Percentiles rank a stretch among this genome's conserved stretches.
These are phyloP conservation scores for Arthrobotrys pseudoclavata DNA, from an alignment of 2,329 filamentous ascomycete species.

Conservation along the genomic window DNA sequence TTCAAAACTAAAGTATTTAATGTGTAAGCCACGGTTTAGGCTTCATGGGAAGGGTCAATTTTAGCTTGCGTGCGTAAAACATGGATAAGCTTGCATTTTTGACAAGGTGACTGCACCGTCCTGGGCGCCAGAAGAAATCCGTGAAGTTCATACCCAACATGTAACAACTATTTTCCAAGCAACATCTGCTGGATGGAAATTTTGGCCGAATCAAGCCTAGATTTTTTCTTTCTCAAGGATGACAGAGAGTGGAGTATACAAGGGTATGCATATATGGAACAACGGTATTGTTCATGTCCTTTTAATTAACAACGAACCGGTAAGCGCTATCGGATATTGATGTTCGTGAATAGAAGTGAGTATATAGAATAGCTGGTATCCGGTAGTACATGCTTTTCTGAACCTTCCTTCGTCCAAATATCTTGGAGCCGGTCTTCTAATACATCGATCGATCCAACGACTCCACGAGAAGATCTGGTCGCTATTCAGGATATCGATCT, in stretches of 20 bases:
- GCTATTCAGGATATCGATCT: slow-evolving; percentile 1
- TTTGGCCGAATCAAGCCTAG: slow-evolving; percentile 19
- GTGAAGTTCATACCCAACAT: neutral
- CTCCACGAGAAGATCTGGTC: neutral
- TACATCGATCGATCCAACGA: neutral
- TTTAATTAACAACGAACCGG: slow-evolving; percentile 9
- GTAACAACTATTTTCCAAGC: neutral
- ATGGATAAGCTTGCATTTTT: slow-evolving; percentile 19
- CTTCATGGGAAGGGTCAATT: slow-evolving; percentile 17
- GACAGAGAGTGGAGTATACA: neutral
- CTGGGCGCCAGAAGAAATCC: slow-evolving; percentile 15
- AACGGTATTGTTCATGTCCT: neutral
- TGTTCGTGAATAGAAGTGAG: neutral
- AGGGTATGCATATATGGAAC: neutral
- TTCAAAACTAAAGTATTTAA: neutral
- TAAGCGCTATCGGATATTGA: neutral
- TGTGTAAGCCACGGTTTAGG: neutral
- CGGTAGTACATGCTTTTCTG: neutral
- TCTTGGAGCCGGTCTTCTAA: slow-evolving; percentile 15
- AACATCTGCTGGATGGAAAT: neutral
- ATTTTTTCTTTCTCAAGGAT: neutral
- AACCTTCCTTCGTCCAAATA: slow-evolving; percentile 2
- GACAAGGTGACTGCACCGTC: neutral
- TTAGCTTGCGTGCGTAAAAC: slow-evolving; percentile 43
- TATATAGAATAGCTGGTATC: slow-evolving; percentile 17